A percentile compares a stretch with the other conserved stretches of the same genome.
These are phyloP conservation scores for Cymbopogon flexuosus DNA, from an alignment of 202 grass and related monocot species.

Conservation along the genomic window DNA sequence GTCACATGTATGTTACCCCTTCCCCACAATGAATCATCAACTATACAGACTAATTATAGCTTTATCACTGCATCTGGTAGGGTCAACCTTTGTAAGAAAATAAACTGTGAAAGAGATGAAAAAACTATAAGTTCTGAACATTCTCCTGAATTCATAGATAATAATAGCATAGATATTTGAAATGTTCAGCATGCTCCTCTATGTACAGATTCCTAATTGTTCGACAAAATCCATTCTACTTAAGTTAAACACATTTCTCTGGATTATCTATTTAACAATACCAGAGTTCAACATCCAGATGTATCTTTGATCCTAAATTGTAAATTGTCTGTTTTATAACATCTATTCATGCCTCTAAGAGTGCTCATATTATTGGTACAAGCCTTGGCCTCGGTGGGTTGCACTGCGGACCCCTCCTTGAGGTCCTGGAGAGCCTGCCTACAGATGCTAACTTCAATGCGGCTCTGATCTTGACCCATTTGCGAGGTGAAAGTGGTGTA, in stretches of 20 bases:
- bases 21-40: not conserved
- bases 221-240: slow-evolving; percentile 13
- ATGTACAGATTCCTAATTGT: slow-evolving; percentile 1
- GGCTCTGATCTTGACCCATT: slow-evolving; percentile 50
- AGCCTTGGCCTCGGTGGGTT: slow-evolving; percentile 28
- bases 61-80: not conserved
- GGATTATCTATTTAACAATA: slow-evolving; percentile 18
- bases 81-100: not conserved
- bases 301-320: slow-evolving; percentile 22
- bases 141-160: not conserved
- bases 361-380: slow-evolving; percentile 38
- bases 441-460: slow-evolving; percentile 44
- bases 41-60: not conserved
- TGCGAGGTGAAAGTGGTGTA: slow-evolving; percentile 39
- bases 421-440: slow-evolving; percentile 28
- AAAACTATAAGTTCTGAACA: not conserved
- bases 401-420: slow-evolving; percentile 5
- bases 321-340: not conserved
- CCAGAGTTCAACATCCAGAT: not conserved
- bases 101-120: slow-evolving; percentile 4
- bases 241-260: slow-evolving; percentile 8
- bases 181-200: not conserved
- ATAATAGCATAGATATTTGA: slow-evolving; percentile 3
- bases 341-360: not conserved
- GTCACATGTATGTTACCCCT: not conserved